Percentiles rank a stretch among this genome's conserved stretches.
Evolutionary conservation across 2,329 filamentous ascomycete genomes (phyloP).

Genomic region (Microcyclospora tardicrescens): DNA sequence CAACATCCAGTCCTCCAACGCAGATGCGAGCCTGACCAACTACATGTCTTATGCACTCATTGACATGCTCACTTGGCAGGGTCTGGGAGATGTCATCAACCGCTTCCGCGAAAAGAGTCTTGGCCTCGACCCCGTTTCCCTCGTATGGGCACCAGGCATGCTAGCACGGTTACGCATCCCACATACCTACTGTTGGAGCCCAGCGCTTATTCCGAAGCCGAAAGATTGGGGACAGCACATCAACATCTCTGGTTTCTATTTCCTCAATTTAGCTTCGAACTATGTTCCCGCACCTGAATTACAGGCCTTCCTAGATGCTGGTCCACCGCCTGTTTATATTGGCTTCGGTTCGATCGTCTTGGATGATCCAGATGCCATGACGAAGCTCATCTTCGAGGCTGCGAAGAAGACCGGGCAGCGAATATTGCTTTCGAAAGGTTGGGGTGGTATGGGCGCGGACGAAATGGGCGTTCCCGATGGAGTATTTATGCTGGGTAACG

Average conservation of each 20-base stretch:
- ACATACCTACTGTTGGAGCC: constrained; percentile 88
- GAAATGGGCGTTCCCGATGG: constrained; percentile 27
- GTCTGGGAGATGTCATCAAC: constrained; percentile 82
- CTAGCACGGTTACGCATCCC: constrained; percentile 64
- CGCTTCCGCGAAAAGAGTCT: constrained; percentile 64
- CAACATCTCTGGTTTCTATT: constrained; percentile 63
- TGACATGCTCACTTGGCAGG: constrained; percentile 90
- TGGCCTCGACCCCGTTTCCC: constrained; percentile 62
- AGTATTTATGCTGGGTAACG: constrained; percentile 41
- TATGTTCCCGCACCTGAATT: constrained; percentile 56
- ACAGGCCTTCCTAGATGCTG: constrained; percentile 51
- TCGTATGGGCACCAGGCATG: constrained; percentile 73
- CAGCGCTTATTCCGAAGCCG: constrained; percentile 64
- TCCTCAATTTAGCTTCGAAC: constrained; percentile 53
- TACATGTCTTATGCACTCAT: constrained; percentile 74
- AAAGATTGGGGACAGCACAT: constrained; percentile 63
- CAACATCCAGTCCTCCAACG: constrained; percentile 64
- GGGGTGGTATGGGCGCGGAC: constrained; percentile 35
- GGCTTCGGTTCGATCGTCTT: constrained; percentile 77
- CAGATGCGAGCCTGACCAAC: constrained; percentile 64
- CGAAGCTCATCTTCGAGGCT: constrained; percentile 58
- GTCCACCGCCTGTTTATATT: constrained; percentile 65
- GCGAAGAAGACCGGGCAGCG: constrained; percentile 40
- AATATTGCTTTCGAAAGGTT: constrained; percentile 43
- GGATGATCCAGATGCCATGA: constrained; percentile 60